These are phyloP conservation scores for Arthrobotrys musiformis DNA, from an alignment of 2,329 filamentous ascomycete species.

Conservation along the genomic window DNA sequence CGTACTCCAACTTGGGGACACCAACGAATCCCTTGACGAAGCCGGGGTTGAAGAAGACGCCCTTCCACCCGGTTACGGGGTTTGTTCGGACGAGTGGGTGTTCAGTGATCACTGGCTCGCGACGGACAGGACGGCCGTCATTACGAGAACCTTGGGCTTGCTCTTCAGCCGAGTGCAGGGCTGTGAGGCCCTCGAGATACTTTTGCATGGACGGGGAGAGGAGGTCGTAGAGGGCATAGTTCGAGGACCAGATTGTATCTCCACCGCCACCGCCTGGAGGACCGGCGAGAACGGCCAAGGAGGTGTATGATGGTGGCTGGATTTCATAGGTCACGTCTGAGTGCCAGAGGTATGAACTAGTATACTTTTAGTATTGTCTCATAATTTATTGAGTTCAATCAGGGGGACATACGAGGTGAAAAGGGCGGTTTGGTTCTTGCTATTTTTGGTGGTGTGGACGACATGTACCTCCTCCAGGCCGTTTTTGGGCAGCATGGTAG, in stretches of 20 bases:
- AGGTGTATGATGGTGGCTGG: constrained; percentile 70
- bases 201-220: constrained; percentile 70
- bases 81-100: constrained; percentile 71
- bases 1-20: constrained; percentile 69
- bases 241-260: constrained; percentile 70
- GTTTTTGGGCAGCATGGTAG: constrained; percentile 67
- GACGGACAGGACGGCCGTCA: constrained; percentile 67
- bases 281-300: constrained; percentile 68
- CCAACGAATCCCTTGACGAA: constrained; percentile 71
- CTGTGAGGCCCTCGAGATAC: constrained; percentile 70
- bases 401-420: constrained; percentile 64
- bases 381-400: neutral
- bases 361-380: neutral
- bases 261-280: constrained; percentile 69
- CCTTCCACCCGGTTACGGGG: constrained; percentile 73
- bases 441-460: constrained; percentile 68
- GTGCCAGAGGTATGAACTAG: constrained; percentile 55
- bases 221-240: constrained; percentile 71
- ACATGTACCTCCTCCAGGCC: constrained; percentile 70
- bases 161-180: constrained; percentile 68
- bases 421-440: constrained; percentile 67
- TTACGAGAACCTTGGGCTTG: constrained; percentile 67
- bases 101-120: constrained; percentile 68
- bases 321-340: constrained; percentile 69
- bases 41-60: constrained; percentile 70